These are phyloP conservation scores for Senna tora DNA, from an alignment of 306 rosid species.

Conservation along the genomic window DNA sequence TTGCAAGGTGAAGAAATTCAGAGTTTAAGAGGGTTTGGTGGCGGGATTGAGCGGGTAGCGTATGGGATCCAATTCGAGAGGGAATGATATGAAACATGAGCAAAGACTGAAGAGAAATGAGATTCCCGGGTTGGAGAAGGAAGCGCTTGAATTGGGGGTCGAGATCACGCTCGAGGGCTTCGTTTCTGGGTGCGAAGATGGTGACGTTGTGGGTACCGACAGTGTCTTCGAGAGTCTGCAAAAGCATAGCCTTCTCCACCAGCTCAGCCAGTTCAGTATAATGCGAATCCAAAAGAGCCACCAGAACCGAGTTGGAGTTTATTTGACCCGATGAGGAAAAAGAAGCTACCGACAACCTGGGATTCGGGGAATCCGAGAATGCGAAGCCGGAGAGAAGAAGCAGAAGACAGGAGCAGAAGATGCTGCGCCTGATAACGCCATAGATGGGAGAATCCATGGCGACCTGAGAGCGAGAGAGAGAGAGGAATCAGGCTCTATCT, in stretches of 20 bases:
- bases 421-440: slow-evolving; percentile 35
- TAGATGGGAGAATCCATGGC: slow-evolving; percentile 65
- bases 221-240: slow-evolving; percentile 64
- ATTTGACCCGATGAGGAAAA: slow-evolving; percentile 41
- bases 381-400: slow-evolving; percentile 32
- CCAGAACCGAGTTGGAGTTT: slow-evolving; percentile 78
- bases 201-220: slow-evolving; percentile 68
- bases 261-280: slow-evolving; percentile 75
- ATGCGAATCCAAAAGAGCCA: slow-evolving; percentile 80
- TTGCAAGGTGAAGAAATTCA: slow-evolving; percentile 35
- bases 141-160: slow-evolving; percentile 76
- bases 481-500: not conserved
- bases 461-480: slow-evolving; percentile 21
- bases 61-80: slow-evolving; percentile 45
- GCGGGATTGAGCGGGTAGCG: slow-evolving; percentile 26
- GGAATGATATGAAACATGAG: slow-evolving; percentile 68
- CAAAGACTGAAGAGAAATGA: slow-evolving; percentile 62
- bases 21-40: slow-evolving; percentile 44
- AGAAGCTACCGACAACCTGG: slow-evolving; percentile 21
- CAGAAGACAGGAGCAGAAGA: slow-evolving; percentile 20
- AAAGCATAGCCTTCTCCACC: slow-evolving; percentile 68
- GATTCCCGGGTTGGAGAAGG: slow-evolving; percentile 71
- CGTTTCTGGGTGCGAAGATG: slow-evolving; percentile 74
- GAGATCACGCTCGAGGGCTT: slow-evolving; percentile 72
- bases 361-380: slow-evolving; percentile 36